Conservation (phyloP, 176 grass and related monocot genomes). For the Oryza meyeriana region DNA sequence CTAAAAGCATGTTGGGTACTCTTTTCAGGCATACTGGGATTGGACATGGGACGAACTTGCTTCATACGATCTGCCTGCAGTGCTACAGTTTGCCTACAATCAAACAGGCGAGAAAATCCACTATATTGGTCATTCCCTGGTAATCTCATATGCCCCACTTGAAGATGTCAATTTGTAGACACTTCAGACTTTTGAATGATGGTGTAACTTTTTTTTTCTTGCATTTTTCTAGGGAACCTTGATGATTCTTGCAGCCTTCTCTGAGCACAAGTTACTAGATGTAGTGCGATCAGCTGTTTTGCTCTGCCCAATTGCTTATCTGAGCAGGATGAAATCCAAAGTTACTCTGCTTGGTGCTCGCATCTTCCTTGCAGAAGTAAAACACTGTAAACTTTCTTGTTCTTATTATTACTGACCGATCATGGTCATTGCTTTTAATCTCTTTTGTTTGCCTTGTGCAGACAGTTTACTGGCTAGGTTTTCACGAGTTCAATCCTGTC, state of each 20-base stretch:
- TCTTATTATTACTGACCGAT: not conserved
- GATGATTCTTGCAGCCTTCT: conserved; percentile 55
- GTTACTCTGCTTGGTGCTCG: conserved; percentile 3
- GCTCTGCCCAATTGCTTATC: conserved; percentile 57
- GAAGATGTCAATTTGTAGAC: not conserved
- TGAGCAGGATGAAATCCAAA: conserved; percentile 35
- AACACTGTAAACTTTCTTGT: not conserved
- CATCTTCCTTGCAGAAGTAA: conserved; percentile 50
- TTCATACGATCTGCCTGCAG: conserved; percentile 56
- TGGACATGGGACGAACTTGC: conserved; percentile 56
- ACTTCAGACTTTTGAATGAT: not conserved
- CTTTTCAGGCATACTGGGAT: conserved; percentile 57
- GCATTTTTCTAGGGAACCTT: conserved; percentile 48
- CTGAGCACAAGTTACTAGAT: conserved; percentile 39
- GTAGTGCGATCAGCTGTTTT: conserved; percentile 56
- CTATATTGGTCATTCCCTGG: conserved; percentile 57
- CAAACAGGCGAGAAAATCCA: conserved; percentile 50
- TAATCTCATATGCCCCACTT: conserved; percentile 4
- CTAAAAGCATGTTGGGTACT: not conserved
- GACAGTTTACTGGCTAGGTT: conserved; percentile 32
- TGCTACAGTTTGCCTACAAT: conserved; percentile 43
- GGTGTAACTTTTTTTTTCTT: not conserved
- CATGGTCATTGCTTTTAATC: not conserved
- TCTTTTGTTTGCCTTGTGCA: conserved; percentile 33
- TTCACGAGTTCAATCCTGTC: conserved; percentile 48